A percentile compares a stretch with the other conserved stretches of the same genome.
Conservation (phyloP, 225 moss, liverwort and hornwort genomes). For the Marchantia polymorpha region DNA sequence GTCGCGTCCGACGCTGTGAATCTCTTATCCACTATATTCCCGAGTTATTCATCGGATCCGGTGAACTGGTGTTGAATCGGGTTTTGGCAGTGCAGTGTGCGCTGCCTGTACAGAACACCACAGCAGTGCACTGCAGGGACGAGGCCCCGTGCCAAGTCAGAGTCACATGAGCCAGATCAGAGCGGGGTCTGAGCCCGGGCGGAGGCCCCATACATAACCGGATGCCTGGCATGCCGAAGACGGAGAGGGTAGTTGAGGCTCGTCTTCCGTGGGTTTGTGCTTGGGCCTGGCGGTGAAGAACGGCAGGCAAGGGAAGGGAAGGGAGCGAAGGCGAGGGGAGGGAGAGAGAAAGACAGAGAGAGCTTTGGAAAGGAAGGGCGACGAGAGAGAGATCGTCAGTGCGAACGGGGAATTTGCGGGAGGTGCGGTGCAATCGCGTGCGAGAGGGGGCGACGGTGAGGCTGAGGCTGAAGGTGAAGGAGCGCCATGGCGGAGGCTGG, state of each 20-base stretch:
- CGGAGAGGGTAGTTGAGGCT: neutral
- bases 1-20: neutral
- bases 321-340: neutral
- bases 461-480: neutral
- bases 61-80: neutral
- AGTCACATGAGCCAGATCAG: neutral
- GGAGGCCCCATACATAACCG: neutral
- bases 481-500: conserved; percentile 12
- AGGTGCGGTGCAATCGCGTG: neutral
- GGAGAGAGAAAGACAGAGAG: neutral
- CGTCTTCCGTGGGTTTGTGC: neutral
- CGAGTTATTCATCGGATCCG: neutral
- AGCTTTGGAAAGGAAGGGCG: neutral
- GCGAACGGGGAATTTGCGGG: neutral
- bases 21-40: neutral
- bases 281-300: neutral
- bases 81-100: too few relatives aligned
- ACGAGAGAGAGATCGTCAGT: neutral
- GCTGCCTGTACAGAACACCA: too few relatives aligned
- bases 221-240: neutral
- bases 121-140: too few relatives aligned
- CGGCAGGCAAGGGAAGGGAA: neutral
- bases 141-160: neutral
- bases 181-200: neutral
- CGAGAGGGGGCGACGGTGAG: neutral